Base-by-base conservation (phyloP, 1,284 basidiomycete species). In the Anthracocystis walkeri region DNA sequence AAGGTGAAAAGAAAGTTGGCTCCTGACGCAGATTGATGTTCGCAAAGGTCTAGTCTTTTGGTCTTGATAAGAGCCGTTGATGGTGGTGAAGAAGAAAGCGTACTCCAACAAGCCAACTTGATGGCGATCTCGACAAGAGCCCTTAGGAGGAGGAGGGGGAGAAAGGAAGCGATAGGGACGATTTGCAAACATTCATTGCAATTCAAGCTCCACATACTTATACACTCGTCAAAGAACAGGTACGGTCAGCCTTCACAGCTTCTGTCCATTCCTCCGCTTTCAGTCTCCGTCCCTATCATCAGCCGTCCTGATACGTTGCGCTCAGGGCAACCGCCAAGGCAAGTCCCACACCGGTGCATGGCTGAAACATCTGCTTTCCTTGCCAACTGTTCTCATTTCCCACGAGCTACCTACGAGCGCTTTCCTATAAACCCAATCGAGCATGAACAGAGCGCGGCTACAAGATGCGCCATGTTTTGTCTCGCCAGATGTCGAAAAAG, bases 301-400 rank as follows among this genome's bases (percentile, higher is more conserved):
- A n/a, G n/a, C n/a, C n/a, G n/a, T n/a, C n/a, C n/a, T n/a, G 3
- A 25, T 29, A 7, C 16, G 4, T 16, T 29, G 8, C 29, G 29
- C 29, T 29, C 29, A 29, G 29, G 29, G 29, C 29, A 29, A 29
- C 29, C 5, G 29, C 29, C 29, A 29, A 8, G 29, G 29, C 29
- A 29, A 29, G 5, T 4, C 5, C 29, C 29, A 29, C 29, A 29
- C 8, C 29, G 29, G 29, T 29, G n/a, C n/a, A 53, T 53, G 51
- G 51, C 51, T 53, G 51, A 41, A 41, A 53, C 51, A 20, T 27
- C 25, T 35, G 8, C 51, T 52, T 10, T 14, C n/a, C n/a, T n/a
- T n/a, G n/a, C n/a, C n/a, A n/a, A 40, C 38, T 6, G 6, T 40
- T 4, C 11, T 4, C 42, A 44, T 21, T 6, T 44, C 20, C 16